These are phyloP conservation scores for Xylariales sp. DNA, from an alignment of 2,329 filamentous ascomycete genomes.

Conservation along the genomic window DNA sequence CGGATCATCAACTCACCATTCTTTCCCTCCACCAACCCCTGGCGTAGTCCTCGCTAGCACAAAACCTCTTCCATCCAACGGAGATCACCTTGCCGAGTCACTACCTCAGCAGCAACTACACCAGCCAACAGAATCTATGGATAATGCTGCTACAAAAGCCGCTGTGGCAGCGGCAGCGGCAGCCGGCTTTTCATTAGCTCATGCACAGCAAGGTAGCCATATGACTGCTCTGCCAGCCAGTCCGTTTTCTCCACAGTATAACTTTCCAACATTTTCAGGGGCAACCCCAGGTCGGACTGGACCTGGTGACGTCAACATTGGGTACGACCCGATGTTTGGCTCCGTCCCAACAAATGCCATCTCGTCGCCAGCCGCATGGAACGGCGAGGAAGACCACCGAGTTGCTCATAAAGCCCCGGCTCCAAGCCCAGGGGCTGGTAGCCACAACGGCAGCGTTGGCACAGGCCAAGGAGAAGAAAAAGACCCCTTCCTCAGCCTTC, in stretches of 20 bases:
- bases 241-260: conserved; percentile 39
- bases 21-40: conserved; percentile 33
- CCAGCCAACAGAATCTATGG: conserved; percentile 24
- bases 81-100: conserved; percentile 24
- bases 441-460: conserved; percentile 45
- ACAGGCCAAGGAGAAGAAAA: conserved; percentile 59
- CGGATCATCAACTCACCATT: conserved; percentile 29
- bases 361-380: conserved; percentile 48
- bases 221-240: conserved; percentile 25
- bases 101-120: conserved; percentile 15
- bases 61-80: conserved; percentile 29
- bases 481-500: conserved; percentile 73
- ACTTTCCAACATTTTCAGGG: conserved; percentile 30
- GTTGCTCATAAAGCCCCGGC: conserved; percentile 27
- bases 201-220: conserved; percentile 21
- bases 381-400: conserved; percentile 36
- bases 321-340: conserved; percentile 58
- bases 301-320: conserved; percentile 23
- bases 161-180: conserved; percentile 30
- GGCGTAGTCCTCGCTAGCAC: conserved; percentile 34
- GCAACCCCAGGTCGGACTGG: conserved; percentile 10
- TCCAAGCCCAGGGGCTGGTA: conserved; percentile 42
- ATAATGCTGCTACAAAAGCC: conserved; percentile 28
- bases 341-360: conserved; percentile 49
- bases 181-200: conserved; percentile 28